Evolutionary conservation across 2,329 filamentous ascomycete genomes (phyloP), one percentile per base, ranked within the genome.

Genomic region (Neodidymelliopsis sp.): DNA sequence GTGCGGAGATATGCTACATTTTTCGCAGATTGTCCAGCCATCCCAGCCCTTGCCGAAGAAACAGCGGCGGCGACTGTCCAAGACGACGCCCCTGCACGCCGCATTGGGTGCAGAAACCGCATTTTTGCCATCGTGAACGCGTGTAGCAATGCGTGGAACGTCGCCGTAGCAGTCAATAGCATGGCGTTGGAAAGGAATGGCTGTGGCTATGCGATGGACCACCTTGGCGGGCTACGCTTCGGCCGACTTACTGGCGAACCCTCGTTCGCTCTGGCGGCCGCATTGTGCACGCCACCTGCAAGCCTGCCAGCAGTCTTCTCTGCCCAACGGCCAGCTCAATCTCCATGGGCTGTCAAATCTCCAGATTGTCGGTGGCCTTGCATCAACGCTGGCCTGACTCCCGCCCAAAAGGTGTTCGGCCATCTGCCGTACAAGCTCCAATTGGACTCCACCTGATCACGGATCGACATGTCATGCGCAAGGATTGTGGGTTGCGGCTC

Each of bases 1-100:
- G 38, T 41, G 53, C 49, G 54, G 54, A 54, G 30, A 50, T 50
- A 45, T 45, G 22, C 16, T 34, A 45, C 47, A 50, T 50, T 50
- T 41, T 50, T 15, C 49, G 57, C 54, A 56, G 48, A 53, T 56
- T 57, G 48, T 54, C 64, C 65, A 68, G 59, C 63, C 65, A 54
- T 53, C 43, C 34, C 40, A 27, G 33, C 38, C 53, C 54, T 56
- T 38, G 43, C 53, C 56, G 54, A 63, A 48, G 45, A 45, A 29
- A 40, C 42, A 45, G 53, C 52, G 52, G 54, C 56, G 54, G 54
- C 56, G 53, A 56, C 34, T 39, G 42, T 36, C 47, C 25, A 25
- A 25, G 23, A 33, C 18, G 30, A 22, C 19, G 41, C 20, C 29
- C 39, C 35, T 45, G 51, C 31, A 37, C 36, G 41, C 45, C 48